Evolutionary conservation across 768 basidiomycete species (phyloP), one percentile per base, ranked within the genome.

Genomic region (Naematelia aurantialba): DNA sequence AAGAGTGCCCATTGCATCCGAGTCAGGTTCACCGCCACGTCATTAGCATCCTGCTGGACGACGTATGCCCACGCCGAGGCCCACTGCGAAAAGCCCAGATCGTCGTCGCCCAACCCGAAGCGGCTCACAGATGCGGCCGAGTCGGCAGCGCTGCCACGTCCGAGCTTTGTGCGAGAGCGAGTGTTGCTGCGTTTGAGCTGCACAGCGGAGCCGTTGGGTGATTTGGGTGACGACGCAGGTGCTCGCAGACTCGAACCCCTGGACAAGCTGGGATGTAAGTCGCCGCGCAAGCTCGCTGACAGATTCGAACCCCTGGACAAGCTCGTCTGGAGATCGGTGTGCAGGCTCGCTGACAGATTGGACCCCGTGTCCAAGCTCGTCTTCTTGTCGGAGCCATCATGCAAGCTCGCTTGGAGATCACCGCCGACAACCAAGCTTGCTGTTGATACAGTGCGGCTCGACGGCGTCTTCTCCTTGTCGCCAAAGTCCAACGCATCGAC

Each of bases 11-110:
- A 84, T 69, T 87, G 85, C 44, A 87, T 76, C 50, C 85, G 82
- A 39, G 90, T 92, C 65, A 96, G 89, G 78, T 93, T 89, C 65
- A 89, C 83, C 0, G 91, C 91, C 61, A 94, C 84, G 22, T 85
- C 84, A 21, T 59, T 46, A 12, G 70, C 55, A 44, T 72, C 70
- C 12, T 21, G 49, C 14, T 29, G 46, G 13, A 66, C 25, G 4
- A 69, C 22, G n/a, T 46, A 47, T 17, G 55, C 25, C 45, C 25
- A 45, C 17, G 55, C 48, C 25, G 27, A 4, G 14, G 52, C 26
- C 65, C 65, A 67, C 25, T 45, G 48, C 4, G 29, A 44, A 44
- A 55, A 57, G 17, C 42, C 58, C 21, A 45, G 25, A 44, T 61
- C 63, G 10, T 44, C 25, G 12, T 17, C 22, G 19, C 27, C 27